phyloP scores from a whole-genome alignment of 768 basidiomycete species.

The Kondoa malvinella region DNA sequence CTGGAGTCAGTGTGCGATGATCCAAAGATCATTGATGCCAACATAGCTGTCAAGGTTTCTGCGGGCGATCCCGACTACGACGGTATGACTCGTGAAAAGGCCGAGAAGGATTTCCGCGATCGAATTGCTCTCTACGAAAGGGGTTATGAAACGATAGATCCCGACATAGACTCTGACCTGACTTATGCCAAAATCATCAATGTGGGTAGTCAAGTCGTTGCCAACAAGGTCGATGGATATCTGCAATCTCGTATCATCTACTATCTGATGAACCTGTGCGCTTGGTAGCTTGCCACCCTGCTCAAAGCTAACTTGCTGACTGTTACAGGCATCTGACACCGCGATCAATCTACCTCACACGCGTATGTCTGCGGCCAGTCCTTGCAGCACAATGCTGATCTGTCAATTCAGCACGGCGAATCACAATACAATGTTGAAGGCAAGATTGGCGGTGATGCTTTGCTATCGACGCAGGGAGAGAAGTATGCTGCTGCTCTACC shows the following conservation, averaged over 20 bases:
- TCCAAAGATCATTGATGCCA: conserved; percentile 81
- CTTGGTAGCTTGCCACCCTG: background rate
- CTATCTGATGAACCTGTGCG: conserved; percentile 68
- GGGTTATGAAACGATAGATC: conserved; percentile 72
- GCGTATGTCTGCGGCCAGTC: conserved; percentile 44
- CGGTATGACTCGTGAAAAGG: conserved; percentile 63
- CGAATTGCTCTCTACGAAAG: conserved; percentile 87
- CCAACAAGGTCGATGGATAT: conserved; percentile 68
- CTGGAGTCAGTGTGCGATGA: conserved; percentile 91
- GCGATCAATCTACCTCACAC: conserved; percentile 83
- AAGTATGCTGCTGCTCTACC: conserved; percentile 75
- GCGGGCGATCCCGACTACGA: conserved; percentile 98
- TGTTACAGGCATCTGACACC: conserved; percentile 59
- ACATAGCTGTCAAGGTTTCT: conserved; percentile 85
- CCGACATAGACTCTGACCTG: conserved; percentile 57
- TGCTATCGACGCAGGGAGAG: conserved; percentile 64
- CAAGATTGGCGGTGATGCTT: conserved; percentile 93
- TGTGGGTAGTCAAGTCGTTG: conserved; percentile 52
- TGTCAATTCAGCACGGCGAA: conserved; percentile 72
- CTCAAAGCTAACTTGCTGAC: conserved; percentile 1
- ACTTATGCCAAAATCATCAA: conserved; percentile 84
- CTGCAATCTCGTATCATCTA: conserved; percentile 92
- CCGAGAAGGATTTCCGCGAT: conserved; percentile 72
- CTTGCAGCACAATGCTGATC: background rate
- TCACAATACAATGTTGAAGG: conserved; percentile 92